phyloP scores from a whole-genome alignment of 352 stramenopile genomes.

The Globisporangium uncinulatum region DNA sequence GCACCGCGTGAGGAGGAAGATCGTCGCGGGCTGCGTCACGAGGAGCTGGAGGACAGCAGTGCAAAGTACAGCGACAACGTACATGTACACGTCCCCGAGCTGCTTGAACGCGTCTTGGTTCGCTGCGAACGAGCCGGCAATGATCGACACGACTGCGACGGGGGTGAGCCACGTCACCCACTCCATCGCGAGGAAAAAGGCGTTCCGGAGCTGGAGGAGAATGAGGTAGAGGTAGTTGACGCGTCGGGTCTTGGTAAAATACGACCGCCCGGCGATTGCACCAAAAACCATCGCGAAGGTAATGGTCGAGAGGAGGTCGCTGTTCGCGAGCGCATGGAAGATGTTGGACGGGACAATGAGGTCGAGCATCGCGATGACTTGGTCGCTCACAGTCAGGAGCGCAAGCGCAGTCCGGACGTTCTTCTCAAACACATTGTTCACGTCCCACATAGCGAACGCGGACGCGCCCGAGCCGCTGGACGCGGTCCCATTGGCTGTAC shows the following conservation, averaged over 20 bases:
- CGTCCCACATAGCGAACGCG: conserved; percentile 46
- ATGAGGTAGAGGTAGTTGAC: conserved; percentile 67
- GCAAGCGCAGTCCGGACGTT: conserved; percentile 30
- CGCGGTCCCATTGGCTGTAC: conserved; percentile 4
- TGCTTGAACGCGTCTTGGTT: conserved; percentile 37
- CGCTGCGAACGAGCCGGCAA: conserved; percentile 48
- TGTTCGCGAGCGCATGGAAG: conserved; percentile 34
- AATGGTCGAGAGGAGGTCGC: conserved; percentile 55
- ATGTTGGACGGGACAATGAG: conserved; percentile 67
- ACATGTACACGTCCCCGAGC: conserved; percentile 48
- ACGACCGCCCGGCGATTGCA: conserved; percentile 44
- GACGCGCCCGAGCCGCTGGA: conserved; percentile 11
- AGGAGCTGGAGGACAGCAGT: conserved; percentile 36
- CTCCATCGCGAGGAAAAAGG: conserved; percentile 64
- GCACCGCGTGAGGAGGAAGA: conserved; percentile 56
- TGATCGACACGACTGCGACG: conserved; percentile 57
- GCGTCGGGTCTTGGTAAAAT: conserved; percentile 47
- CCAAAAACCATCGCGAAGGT: conserved; percentile 67
- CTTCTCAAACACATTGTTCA: conserved; percentile 46
- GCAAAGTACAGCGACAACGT: conserved; percentile 32
- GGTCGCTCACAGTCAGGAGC: conserved; percentile 48
- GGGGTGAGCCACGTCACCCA: conserved; percentile 68
- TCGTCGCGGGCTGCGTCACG: conserved; percentile 46
- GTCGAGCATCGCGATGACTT: conserved; percentile 55
- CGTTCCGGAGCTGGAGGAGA: conserved; percentile 62